A percentile compares a stretch with the other conserved stretches of the same genome.
phyloP scores from a whole-genome alignment of 306 rosid genomes.

The Quercus alba region DNA sequence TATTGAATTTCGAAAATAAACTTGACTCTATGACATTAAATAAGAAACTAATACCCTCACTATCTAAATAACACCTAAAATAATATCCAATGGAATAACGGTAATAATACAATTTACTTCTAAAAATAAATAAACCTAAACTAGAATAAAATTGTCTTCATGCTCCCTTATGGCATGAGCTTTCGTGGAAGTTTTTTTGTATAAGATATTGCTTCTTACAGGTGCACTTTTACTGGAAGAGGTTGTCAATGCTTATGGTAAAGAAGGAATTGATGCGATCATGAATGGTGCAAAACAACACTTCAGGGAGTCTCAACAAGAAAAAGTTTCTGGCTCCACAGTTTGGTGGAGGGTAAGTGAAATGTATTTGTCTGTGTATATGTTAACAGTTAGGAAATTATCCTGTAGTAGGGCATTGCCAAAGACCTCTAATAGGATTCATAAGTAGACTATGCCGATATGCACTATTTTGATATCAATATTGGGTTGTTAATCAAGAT shows the following conservation, averaged over 20 bases:
- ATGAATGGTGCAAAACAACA: constrained; percentile 61
- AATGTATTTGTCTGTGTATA: neutral
- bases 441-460: neutral
- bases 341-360: constrained; percentile 88
- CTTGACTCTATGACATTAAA: no score
- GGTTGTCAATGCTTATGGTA: constrained; percentile 54
- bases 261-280: constrained; percentile 64
- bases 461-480: neutral
- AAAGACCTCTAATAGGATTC: neutral
- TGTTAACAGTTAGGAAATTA: constrained; percentile 3
- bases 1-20: no score
- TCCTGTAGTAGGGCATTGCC: constrained; percentile 6
- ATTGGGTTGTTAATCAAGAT: constrained; percentile 1
- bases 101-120: no score
- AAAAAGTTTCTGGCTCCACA: constrained; percentile 59
- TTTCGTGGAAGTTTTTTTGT: neutral
- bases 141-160: no score
- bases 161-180: neutral
- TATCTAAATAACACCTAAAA: no score
- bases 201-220: constrained; percentile 31
- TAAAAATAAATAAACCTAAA: no score
- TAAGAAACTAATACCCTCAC: no score
- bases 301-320: constrained; percentile 62
- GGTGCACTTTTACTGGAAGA: constrained; percentile 89
- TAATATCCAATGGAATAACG: no score